Evolutionary conservation across 2,329 filamentous ascomycete species (phyloP), one percentile per base, ranked within the genome.

Genomic region (Xylaria sp.): DNA sequence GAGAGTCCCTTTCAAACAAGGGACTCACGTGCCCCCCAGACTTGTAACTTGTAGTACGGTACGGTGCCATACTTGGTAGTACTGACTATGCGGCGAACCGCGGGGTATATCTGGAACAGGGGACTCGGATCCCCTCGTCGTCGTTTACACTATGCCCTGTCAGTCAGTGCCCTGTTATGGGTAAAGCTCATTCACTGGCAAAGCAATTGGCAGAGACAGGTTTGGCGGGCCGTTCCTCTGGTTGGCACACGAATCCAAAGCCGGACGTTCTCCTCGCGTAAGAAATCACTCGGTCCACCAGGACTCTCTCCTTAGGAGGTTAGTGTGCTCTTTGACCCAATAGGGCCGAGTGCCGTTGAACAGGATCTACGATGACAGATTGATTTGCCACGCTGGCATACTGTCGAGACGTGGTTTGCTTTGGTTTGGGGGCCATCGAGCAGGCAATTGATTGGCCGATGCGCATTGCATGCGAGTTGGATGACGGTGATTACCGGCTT

Each of bases 191-290:
- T 51, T 20, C 54, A 41, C 20, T 20, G 36, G 43, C 41, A 46
- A 43, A 57, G 6, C 39, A 20, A 56, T 13, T 52, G 39, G 15
- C 41, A 46, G 41, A 46, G 41, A 46, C 41, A 46, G 49, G 59
- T 61, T 60, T 43, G 23, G 65, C 68, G 68, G 68, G 61, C 65
- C 64, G 67, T 70, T 62, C 60, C 60, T 56, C 43, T 69, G 49
- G 41, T 28, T 69, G 49, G 41, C 48, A 61, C 48, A 15, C 48
- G 43, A 54, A 41, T 64, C 55, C n/a, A 36, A 49, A 39, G 23
- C 23, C 49, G 56, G 28, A n/a, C 41, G 13, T 46, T 46, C 18
- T 15, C 13, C 18, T n/a, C 6, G 41, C 6, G 41, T 18, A 6
- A 18, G 41, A 18, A 46, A 36, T 36, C 33, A 36, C 33, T 36